These are phyloP conservation scores for Perkinsela sp. DNA, from an alignment of 208 protist species.

Conservation along the genomic window DNA sequence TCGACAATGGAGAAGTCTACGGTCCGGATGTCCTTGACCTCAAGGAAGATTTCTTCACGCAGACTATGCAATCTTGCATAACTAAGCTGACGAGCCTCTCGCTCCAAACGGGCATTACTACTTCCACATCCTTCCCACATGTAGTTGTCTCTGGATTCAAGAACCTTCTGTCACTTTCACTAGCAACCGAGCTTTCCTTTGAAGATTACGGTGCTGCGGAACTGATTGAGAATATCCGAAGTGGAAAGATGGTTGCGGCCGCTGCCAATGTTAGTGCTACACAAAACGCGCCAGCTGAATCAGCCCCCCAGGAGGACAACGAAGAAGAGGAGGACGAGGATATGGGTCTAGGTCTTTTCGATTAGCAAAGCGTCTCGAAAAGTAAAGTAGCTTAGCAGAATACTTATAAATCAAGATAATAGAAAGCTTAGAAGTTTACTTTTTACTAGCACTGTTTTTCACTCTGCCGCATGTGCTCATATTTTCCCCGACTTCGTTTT, in stretches of 20 bases:
- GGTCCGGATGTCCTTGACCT: slow-evolving; percentile 71
- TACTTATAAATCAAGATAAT: too few species aligned
- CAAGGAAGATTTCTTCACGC: slow-evolving; percentile 62
- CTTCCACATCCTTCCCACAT: slow-evolving; percentile 73
- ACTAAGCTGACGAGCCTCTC: slow-evolving; percentile 72
- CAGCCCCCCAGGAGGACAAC: slow-evolving; percentile 15
- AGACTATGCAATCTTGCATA: slow-evolving; percentile 56
- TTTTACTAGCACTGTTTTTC: too few species aligned
- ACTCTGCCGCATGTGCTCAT: too few species aligned
- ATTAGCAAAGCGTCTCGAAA: slow-evolving; percentile 15
- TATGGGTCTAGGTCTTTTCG: slow-evolving; percentile 45
- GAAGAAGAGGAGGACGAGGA: slow-evolving; percentile 31
- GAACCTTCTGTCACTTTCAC: slow-evolving; percentile 74
- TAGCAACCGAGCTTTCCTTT: slow-evolving; percentile 75
- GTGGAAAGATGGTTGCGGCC: slow-evolving; percentile 37
- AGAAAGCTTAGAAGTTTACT: too few species aligned
- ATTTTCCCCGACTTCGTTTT: too few species aligned
- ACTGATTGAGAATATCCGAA: slow-evolving; percentile 57
- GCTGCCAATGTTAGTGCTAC: slow-evolving; percentile 21
- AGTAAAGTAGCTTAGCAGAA: slow-evolving; percentile 1
- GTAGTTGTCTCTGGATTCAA: slow-evolving; percentile 83
- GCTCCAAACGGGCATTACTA: slow-evolving; percentile 77
- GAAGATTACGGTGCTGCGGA: slow-evolving; percentile 34
- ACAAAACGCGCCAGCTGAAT: slow-evolving; percentile 10
- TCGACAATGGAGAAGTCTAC: slow-evolving; percentile 82